phyloP scores from a whole-genome alignment of 2,329 filamentous ascomycete genomes.

The Penicillium sp. region DNA sequence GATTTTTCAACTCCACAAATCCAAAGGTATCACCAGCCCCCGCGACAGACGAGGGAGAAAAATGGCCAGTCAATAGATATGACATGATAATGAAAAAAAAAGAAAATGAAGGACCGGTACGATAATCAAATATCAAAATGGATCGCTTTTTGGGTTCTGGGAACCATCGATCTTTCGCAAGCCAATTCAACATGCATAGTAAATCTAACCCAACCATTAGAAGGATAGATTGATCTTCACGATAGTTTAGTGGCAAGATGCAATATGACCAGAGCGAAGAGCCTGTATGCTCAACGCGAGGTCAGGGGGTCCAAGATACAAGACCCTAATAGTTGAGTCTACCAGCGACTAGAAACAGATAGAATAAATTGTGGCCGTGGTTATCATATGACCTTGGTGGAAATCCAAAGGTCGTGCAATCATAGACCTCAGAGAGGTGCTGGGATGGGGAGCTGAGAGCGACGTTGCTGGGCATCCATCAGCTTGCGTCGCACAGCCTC shows the following conservation, averaged over 20 bases:
- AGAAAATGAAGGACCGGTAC: neutral
- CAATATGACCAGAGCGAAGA: constrained; percentile 2
- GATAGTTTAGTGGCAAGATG: neutral
- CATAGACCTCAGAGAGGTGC: neutral
- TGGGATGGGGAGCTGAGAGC: constrained; percentile 39
- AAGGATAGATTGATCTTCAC: constrained; percentile 3
- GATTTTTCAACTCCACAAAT: constrained; percentile 16
- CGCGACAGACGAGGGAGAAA: constrained; percentile 3
- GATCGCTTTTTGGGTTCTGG: constrained; percentile 18
- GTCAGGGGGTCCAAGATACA: neutral
- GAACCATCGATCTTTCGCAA: constrained; percentile 16
- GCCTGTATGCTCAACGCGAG: neutral
- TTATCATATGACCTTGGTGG: constrained; percentile 23
- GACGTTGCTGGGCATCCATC: constrained; percentile 41
- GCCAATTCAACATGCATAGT: neutral
- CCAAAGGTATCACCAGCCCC: constrained; percentile 19
- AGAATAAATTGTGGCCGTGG: constrained; percentile 21
- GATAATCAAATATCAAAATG: constrained; percentile 6
- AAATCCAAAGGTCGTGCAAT: constrained; percentile 24
- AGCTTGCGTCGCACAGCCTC: constrained; percentile 45
- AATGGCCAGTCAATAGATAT: constrained; percentile 11
- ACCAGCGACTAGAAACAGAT: constrained; percentile 21
- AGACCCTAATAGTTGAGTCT: constrained; percentile 14
- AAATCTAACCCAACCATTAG: neutral
- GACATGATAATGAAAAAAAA: constrained; percentile 5